Evolutionary conservation across 2,329 filamentous ascomycete genomes (phyloP), one percentile per base, ranked within the genome.

Genomic region (Hymenoscyphus occultus): DNA sequence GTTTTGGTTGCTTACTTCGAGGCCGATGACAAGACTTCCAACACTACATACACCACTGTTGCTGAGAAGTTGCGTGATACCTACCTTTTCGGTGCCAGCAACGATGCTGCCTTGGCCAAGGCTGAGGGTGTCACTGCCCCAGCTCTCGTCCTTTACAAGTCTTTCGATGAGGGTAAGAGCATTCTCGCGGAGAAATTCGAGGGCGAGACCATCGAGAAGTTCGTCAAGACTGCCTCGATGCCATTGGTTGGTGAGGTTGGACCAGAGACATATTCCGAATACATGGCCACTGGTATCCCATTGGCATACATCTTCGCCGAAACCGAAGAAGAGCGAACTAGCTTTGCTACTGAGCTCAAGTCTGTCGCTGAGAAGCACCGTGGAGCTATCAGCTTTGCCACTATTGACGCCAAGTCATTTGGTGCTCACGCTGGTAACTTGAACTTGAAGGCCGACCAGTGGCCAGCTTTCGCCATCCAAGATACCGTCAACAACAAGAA

Each of bases 241-340:
- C 95, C 95, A 70, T 84, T 99, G 74, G 89, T 99, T 71, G 95
- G 95, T 69, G 95, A 97, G 83, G 90, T 99, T 73, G 94, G 94
- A 74, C 95, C 95, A 68, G 95, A 98, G 80, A 99, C 95, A 70
- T 99, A 99, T 83, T 85, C 91, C 67, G 87, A 85, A 76, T 99
- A 99, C 86, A 99, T 98, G 90, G 87, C 89, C 63, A 86, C 94
- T 72, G 93, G 92, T 71, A 85, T 98, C 72, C 95, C 95, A 67
- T 89, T 99, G 69, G 95, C 93, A 70, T 99, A 98, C 83, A 96
- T 99, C 81, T 98, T 99, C 80, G 89, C 94, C 70, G 93, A 97
- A 83, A 93, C 91, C 57, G 78, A 86, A 35, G 94, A 98, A 82
- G 93, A 97, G 86, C 93, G 95, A 74, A 86, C 90, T 76, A 82